These are phyloP conservation scores for Plasmodium knowlesi DNA, from an alignment of 169 alveolate genomes.

Conservation along the genomic window DNA sequence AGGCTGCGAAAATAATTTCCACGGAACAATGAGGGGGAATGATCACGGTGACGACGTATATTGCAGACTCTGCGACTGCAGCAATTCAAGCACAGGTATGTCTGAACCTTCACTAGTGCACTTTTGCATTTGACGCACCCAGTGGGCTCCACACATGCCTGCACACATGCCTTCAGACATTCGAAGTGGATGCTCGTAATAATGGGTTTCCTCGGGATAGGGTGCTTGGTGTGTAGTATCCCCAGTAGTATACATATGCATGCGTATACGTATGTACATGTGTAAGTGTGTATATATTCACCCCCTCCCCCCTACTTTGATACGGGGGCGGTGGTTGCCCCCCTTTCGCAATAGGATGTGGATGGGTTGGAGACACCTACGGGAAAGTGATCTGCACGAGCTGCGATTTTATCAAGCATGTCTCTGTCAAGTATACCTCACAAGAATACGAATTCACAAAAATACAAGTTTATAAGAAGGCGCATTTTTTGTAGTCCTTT, in stretches of 20 bases:
- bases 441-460: neutral
- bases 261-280: neutral
- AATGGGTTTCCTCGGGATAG: neutral
- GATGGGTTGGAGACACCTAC: constrained; percentile 59
- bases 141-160: neutral
- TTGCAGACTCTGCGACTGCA: constrained; percentile 56
- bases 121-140: neutral
- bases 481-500: neutral
- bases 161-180: neutral
- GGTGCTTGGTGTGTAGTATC: neutral
- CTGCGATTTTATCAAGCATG: constrained; percentile 47
- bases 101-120: neutral
- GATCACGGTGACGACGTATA: constrained; percentile 26
- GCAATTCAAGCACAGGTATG: constrained; percentile 32
- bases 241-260: neutral
- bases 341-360: constrained; percentile 46
- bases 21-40: constrained; percentile 44
- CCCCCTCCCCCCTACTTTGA: neutral
- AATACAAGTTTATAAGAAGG: neutral
- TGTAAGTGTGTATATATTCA: too few species aligned
- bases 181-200: neutral
- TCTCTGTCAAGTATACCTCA: constrained; percentile 36
- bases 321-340: neutral
- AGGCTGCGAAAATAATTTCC: constrained; percentile 63
- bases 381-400: constrained; percentile 63